Conservation (phyloP, 2,329 filamentous ascomycete genomes). For the Arthroderma uncinatum region DNA sequence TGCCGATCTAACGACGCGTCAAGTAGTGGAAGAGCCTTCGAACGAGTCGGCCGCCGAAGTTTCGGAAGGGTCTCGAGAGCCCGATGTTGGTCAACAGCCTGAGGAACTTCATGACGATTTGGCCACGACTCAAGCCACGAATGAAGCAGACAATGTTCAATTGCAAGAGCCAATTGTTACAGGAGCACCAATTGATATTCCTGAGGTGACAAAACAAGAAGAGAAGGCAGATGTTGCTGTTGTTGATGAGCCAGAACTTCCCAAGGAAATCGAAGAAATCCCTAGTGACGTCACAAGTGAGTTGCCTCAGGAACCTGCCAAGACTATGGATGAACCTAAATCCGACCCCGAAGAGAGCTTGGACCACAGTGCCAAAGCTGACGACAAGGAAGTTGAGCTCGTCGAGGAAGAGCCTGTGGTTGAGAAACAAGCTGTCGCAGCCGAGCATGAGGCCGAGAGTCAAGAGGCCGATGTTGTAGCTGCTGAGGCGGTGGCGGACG, state of each 20-base stretch:
- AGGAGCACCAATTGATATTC: neutral
- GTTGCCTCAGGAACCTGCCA: too few relatives aligned
- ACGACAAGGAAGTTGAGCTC: neutral
- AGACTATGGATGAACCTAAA: neutral
- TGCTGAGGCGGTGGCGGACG: neutral
- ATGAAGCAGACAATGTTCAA: neutral
- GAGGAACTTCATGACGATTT: neutral
- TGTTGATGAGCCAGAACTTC: neutral
- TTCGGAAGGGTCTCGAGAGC: neutral
- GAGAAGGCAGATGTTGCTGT: neutral
- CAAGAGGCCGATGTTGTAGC: neutral
- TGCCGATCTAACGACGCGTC: neutral
- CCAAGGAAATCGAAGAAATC: neutral
- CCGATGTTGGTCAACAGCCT: neutral
- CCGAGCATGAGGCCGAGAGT: neutral
- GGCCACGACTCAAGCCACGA: neutral
- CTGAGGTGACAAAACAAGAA: neutral
- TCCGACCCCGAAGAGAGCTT: neutral
- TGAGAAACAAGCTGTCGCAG: neutral
- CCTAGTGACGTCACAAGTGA: slow-evolving; percentile 2
- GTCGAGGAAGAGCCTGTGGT: neutral
- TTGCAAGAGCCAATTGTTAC: neutral
- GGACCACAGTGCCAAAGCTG: neutral
- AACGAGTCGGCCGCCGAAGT: neutral
- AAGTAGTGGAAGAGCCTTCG: neutral